A percentile compares a stretch with the other conserved stretches of the same genome.
phyloP scores from a whole-genome alignment of 768 basidiomycete genomes.

The Mycena vitilis region DNA sequence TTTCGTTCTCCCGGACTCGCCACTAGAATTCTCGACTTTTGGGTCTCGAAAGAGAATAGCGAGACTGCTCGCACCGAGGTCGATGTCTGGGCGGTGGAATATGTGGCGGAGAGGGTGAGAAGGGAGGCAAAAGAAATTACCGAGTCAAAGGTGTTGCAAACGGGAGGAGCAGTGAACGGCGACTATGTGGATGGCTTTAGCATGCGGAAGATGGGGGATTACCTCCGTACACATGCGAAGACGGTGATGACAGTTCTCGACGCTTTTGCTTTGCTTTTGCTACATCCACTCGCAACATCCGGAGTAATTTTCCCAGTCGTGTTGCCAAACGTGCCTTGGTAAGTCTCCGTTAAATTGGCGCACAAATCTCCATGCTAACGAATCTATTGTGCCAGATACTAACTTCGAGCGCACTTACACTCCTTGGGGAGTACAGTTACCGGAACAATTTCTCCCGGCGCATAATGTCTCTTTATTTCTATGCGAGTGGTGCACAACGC shows the following conservation, averaged over 20 bases:
- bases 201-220: neutral
- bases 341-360: no score
- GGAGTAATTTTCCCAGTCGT: no score
- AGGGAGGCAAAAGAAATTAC: neutral
- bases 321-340: no score
- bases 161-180: neutral
- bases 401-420: conserved; percentile 32
- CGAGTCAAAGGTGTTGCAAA: neutral
- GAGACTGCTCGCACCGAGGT: neutral
- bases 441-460: conserved; percentile 44
- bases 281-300: no score
- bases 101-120: neutral
- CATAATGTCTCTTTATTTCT: conserved; percentile 46
- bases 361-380: neutral
- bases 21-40: neutral
- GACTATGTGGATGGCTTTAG: neutral
- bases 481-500: conserved; percentile 46
- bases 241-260: neutral
- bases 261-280: no score
- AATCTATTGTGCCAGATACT: conserved; percentile 39
- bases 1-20: neutral
- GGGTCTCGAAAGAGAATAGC: neutral
- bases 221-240: neutral
- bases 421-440: conserved; percentile 47
- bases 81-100: neutral